Base-by-base conservation (phyloP, 129 eudicot species). In the Dittrichia graveolens region DNA sequence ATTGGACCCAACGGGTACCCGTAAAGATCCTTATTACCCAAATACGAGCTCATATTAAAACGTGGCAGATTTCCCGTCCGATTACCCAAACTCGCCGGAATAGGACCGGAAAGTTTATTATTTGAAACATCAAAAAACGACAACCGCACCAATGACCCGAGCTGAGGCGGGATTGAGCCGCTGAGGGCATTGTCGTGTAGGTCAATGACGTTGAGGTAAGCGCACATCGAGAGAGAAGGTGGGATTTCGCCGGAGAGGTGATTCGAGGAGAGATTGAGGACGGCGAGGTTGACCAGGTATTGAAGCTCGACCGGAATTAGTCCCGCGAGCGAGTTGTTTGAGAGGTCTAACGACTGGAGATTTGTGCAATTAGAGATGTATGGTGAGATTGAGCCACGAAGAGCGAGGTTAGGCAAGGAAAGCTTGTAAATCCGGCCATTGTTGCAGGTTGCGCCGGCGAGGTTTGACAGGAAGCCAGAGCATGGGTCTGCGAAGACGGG, bases 381-480 rank as follows among this genome's bases (percentile, higher is more conserved):
- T 0, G 96, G 95, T 3, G 98, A 90, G 78, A 93, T 77, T 1
- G 96, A 38, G 77, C 98, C 98, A 4, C 39, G 61, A 5, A 93
- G 85, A 16, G 80, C 48, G 63, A 93, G 82, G 74, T 77, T 80
- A 0, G 95, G 56, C 67, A 93, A 82, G 2, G 98, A 84, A 60
- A 93, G 89, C 74, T 88, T 88, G 84, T 83, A 90, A 72, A 93
- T 85, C 42, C 98, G 90, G 77, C 98, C 98, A 62, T 93, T 93
- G 89, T 90, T 93, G 82, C 98, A 93, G 65, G 92, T 93, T 64
- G 95, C 93, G 14, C 98, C 96, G 57, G 64, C 79, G 75, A 93
- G 85, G 73, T 78, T 75, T 8, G 96, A 87, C 37, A 81, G 72
- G 81, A 84, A 86, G 6, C 91, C 96, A 5, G 76, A 34, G 70